Evolutionary conservation across 2,329 filamentous ascomycete genomes (phyloP), one percentile per base, ranked within the genome.

Genomic region (Paecilomyces variotii): DNA sequence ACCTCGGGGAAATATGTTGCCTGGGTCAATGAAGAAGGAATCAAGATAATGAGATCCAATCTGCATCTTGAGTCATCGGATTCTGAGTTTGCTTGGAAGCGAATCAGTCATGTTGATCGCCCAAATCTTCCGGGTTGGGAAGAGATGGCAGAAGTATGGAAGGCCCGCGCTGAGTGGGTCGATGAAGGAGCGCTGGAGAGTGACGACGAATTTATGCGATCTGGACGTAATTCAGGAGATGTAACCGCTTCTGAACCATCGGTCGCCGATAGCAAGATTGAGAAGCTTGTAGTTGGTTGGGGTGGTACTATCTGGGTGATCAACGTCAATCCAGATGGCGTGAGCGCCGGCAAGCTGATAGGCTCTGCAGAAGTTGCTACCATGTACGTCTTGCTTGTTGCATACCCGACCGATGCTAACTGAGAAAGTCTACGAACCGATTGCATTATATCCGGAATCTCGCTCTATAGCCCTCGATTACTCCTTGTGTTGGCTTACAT

Each of bases 371-470:
- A 97, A 71, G 93, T 97, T 71, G 86, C 91, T 62, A 95, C 96
- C 75, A 92, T 93, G 90, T 95, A 73, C 82, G 89, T 82, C 39
- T 45, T 45, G 2, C 30, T 49, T 32, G 14, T 24, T 35, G 24
- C 11, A 10, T 7, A 10, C 6, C 52, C 72, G 76, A 65, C 76
- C 70, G 62, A 65, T 71, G 62, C 72, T 71, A 53, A 70, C 56
- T 11, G 55, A 27, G 27, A 19, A 64, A 92, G 88, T 76, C 84
- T 97, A 76, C 89, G 91, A 69, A 96, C 94, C 76, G 94, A 99
- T 78, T 97, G 94, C 80, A 91, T 96, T 73, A 91, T 99, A 79
- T 96, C 94, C 72, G 94, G 94, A 68, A 88, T 99, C 75, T 95
- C 93, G 64, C 82, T 99, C 76, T 97, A 97, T 85, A 96, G 91